Evolutionary conservation across 1,284 basidiomycete genomes (phyloP), one percentile per base, ranked within the genome.

Genomic region (Abortiporus biennis): DNA sequence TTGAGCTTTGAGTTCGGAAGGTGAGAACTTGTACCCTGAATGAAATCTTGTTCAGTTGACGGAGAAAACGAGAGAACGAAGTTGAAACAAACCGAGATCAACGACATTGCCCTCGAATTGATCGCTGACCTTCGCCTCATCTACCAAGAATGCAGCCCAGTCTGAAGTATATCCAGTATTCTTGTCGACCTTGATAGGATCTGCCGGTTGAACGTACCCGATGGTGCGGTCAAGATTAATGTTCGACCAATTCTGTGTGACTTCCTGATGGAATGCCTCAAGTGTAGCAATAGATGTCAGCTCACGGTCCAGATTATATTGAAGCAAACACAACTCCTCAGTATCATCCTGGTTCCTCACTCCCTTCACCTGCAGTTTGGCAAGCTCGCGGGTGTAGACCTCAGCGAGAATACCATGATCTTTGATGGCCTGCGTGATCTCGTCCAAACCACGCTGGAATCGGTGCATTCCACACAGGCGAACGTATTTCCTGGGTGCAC

Each of bases 31-130:
- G 27, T 8, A 29, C n/a, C 27, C 27, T 29, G 27, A 25, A 47
- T 38, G 27, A 29, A n/a, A 9, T 9, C 27, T n/a, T 9, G 9
- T 29, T 9, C 27, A n/a, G 9, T 9, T 29, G 9, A n/a, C 9
- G n/a, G 27, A 9, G 27, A n/a, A 9, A 9, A 29, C 9, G n/a
- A 29, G 27, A 29, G 9, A n/a, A 29, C 9, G 9, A 29, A 9
- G 9, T 29, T 9, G 39, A 53, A 55, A 57, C 54, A 44, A 49
- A 68, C 67, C 67, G 1, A 68, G 49, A 45, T 66, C 55, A 11
- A 71, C 55, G 27, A 65, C 49, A 27, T 67, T 72, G 15, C 67
- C 67, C 42, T 58, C 45, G 40, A 69, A 68, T 0, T 42, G 54
- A 9, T 9, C 27, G 9, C 50, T 58, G 56, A 68, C 43, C 56